phyloP scores from a whole-genome alignment of 2,329 filamentous ascomycete genomes.

The Alternaria sp. region DNA sequence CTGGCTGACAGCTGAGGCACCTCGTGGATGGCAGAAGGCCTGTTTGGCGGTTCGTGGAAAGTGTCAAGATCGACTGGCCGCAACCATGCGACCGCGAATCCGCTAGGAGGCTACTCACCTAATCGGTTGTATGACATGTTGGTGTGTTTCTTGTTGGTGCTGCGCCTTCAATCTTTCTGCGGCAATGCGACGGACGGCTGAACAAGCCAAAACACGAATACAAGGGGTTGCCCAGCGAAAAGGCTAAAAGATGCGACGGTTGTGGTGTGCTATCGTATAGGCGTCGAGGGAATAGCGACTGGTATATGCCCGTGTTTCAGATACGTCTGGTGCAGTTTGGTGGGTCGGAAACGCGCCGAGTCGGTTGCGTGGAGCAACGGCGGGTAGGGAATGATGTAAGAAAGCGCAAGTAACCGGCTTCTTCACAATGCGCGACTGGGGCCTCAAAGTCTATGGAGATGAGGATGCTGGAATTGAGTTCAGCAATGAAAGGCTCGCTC shows the following conservation, averaged over 20 bases:
- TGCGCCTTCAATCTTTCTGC: constrained; percentile 30
- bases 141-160: constrained; percentile 13
- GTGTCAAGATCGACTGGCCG: background rate
- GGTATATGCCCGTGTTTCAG: constrained; percentile 37
- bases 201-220: constrained; percentile 24
- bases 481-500: background rate
- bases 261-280: constrained; percentile 26
- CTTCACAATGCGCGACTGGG: background rate
- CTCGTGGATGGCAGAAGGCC: constrained; percentile 6
- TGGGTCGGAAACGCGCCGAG: constrained; percentile 22
- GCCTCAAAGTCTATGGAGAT: background rate
- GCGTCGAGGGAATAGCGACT: constrained; percentile 17
- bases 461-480: background rate
- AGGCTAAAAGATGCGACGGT: constrained; percentile 16
- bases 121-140: constrained; percentile 48
- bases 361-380: constrained; percentile 45
- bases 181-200: constrained; percentile 19
- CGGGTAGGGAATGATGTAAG: constrained; percentile 20
- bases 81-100: background rate
- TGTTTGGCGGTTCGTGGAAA: background rate
- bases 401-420: background rate
- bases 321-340: constrained; percentile 26
- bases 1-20: background rate
- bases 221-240: constrained; percentile 16
- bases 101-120: constrained; percentile 34